These are phyloP conservation scores for Calonectria pseudoreteaudii DNA, from an alignment of 2,329 filamentous ascomycete species.

Conservation along the genomic window DNA sequence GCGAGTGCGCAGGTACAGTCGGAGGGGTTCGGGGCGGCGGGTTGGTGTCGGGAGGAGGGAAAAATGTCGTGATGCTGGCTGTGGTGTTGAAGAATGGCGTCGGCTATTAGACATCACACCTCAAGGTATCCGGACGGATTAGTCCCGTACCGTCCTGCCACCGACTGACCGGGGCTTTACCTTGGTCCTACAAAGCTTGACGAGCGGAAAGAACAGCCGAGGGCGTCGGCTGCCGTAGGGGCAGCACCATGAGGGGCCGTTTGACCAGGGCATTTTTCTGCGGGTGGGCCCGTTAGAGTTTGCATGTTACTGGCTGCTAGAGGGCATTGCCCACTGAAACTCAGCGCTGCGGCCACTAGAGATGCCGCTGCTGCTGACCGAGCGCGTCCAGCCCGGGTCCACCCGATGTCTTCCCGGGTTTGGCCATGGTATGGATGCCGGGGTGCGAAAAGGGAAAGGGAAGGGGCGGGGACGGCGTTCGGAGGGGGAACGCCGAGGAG, in stretches of 20 bases:
- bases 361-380: conserved; percentile 9
- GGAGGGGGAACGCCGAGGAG: conserved; percentile 9
- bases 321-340: conserved; percentile 11
- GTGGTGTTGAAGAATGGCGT: conserved; percentile 27
- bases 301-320: background rate
- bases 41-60: background rate
- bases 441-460: conserved; percentile 8
- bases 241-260: conserved; percentile 1
- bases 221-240: conserved; percentile 5
- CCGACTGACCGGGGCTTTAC: conserved; percentile 8
- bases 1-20: conserved; percentile 18
- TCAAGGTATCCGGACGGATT: conserved; percentile 5
- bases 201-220: conserved; percentile 16
- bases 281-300: conserved; percentile 13
- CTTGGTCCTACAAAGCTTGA: conserved; percentile 9
- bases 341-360: conserved; percentile 17
- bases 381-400: conserved; percentile 16
- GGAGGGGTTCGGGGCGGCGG: background rate
- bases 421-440: conserved; percentile 10
- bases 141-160: conserved; percentile 1
- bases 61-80: conserved; percentile 20
- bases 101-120: conserved; percentile 4
- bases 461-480: background rate
- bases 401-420: conserved; percentile 21
- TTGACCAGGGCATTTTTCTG: conserved; percentile 16